Evolutionary conservation across 306 rosid species (phyloP).

Genomic region (Vicia sativa): DNA sequence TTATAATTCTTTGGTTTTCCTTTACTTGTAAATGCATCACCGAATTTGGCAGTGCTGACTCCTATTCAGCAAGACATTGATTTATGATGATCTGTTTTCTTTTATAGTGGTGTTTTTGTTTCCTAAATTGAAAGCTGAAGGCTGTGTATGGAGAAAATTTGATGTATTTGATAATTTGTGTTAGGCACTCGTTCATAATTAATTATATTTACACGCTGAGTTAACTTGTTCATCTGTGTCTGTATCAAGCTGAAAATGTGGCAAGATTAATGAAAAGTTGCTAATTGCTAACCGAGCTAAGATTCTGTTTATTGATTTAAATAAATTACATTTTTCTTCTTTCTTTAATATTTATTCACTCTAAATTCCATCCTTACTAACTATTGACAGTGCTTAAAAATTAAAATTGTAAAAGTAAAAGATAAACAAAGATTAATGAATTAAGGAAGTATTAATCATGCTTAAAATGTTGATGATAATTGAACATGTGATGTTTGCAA

Average conservation of each 20-base stretch:
- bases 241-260: too few relatives aligned
- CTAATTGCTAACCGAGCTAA: slow-evolving; percentile 7
- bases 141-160: not conserved
- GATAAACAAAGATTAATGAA: not conserved
- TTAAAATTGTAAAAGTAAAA: not conserved
- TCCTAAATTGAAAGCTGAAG: slow-evolving; percentile 13
- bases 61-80: slow-evolving; percentile 28
- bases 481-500: not conserved
- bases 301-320: slow-evolving; percentile 1
- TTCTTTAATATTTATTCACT: too few relatives aligned
- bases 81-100: not conserved
- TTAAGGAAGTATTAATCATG: not conserved
- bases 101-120: slow-evolving; percentile 1
- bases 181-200: not conserved
- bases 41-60: slow-evolving; percentile 24
- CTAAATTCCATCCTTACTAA: not conserved
- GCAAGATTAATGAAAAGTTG: not conserved
- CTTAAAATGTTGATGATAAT: not conserved
- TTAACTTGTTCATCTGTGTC: not conserved
- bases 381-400: not conserved
- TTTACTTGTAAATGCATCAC: slow-evolving; percentile 39
- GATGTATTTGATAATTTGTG: not conserved
- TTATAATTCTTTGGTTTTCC: slow-evolving; percentile 50
- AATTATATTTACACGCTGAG: not conserved
- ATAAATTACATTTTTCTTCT: not conserved